These are phyloP conservation scores for Truncatella angustata DNA, from an alignment of 2,329 filamentous ascomycete genomes.

Conservation along the genomic window DNA sequence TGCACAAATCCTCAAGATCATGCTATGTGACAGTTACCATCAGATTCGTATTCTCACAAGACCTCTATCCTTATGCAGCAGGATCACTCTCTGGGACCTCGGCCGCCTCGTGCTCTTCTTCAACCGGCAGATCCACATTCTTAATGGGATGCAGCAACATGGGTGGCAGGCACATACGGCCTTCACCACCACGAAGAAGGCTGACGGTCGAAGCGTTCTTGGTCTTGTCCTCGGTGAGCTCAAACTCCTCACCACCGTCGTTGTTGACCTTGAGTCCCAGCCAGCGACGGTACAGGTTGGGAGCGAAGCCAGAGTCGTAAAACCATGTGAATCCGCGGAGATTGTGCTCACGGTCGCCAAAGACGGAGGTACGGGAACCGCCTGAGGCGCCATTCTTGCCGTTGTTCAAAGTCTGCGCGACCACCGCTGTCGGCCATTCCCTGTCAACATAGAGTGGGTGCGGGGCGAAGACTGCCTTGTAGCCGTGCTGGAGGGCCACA, in stretches of 20 bases:
- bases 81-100: conserved; percentile 51
- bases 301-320: conserved; percentile 80
- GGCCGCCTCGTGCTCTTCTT: conserved; percentile 48
- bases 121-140: conserved; percentile 65
- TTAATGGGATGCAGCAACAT: conserved; percentile 92
- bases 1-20: too few species aligned
- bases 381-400: conserved; percentile 73
- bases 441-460: conserved; percentile 88
- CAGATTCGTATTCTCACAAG: too few species aligned
- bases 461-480: conserved; percentile 88
- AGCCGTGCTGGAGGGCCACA: conserved; percentile 83
- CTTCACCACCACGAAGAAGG: conserved; percentile 66
- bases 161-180: conserved; percentile 85
- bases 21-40: too few species aligned
- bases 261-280: conserved; percentile 77
- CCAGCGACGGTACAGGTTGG: conserved; percentile 83
- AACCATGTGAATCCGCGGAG: conserved; percentile 87
- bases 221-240: conserved; percentile 55
- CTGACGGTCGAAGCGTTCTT: conserved; percentile 48
- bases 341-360: conserved; percentile 85
- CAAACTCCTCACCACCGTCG: conserved; percentile 75
- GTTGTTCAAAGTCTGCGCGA: conserved; percentile 77
- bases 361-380: conserved; percentile 70
- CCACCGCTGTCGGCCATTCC: conserved; percentile 76
- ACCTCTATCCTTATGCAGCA: conserved; percentile 29